phyloP scores from a whole-genome alignment of 305 asterid species.

The Euphrasia arctica region DNA sequence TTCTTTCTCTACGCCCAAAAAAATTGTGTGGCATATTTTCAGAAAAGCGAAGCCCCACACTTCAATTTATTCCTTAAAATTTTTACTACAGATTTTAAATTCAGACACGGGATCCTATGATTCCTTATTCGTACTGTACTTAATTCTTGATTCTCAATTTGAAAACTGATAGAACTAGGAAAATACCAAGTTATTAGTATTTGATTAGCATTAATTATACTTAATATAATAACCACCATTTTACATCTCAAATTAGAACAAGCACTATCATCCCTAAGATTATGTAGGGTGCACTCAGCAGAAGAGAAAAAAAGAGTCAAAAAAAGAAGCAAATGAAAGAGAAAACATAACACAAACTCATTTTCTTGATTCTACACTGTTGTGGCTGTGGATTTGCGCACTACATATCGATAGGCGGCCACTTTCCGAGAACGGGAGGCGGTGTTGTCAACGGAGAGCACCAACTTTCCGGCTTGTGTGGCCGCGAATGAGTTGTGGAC shows the following conservation, averaged over 20 bases:
- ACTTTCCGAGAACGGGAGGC: slow-evolving; percentile 76
- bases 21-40: slow-evolving; percentile 17
- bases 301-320: neutral
- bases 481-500: slow-evolving; percentile 63
- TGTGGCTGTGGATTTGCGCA: slow-evolving; percentile 47
- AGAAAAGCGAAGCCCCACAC: slow-evolving; percentile 12
- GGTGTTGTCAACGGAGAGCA: slow-evolving; percentile 74
- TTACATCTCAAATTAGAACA: neutral
- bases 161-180: no score
- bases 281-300: neutral
- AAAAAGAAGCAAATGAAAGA: neutral
- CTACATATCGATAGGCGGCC: slow-evolving; percentile 81
- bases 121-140: slow-evolving; percentile 1
- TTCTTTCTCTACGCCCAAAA: slow-evolving; percentile 31
- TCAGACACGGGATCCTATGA: slow-evolving; percentile 17
- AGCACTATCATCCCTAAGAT: neutral
- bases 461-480: slow-evolving; percentile 70
- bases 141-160: neutral
- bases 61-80: slow-evolving; percentile 6
- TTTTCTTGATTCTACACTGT: neutral
- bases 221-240: neutral
- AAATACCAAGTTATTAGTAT: neutral
- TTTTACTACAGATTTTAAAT: neutral
- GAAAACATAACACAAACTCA: neutral
- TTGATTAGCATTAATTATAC: neutral